phyloP scores from a whole-genome alignment of 306 rosid species.

The Sicyos baderoa region DNA sequence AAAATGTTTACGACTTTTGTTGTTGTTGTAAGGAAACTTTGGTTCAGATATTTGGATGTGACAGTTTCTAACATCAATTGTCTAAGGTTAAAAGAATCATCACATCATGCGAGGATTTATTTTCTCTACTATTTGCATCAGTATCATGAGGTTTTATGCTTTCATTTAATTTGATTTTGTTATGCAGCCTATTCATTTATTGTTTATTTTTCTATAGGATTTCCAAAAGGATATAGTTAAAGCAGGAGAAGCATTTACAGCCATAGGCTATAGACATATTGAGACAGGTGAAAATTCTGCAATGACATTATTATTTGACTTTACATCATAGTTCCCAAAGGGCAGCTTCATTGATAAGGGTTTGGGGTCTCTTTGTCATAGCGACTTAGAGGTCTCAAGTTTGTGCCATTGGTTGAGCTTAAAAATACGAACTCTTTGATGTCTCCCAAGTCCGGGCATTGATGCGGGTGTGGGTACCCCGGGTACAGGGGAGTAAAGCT shows the following conservation, averaged over 20 bases:
- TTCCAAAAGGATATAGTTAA: constrained; percentile 81
- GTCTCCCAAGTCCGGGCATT: too few species aligned
- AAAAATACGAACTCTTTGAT: too few species aligned
- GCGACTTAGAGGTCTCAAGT: too few species aligned
- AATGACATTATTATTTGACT: constrained; percentile 11
- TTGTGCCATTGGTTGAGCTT: too few species aligned
- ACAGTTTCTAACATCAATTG: background rate
- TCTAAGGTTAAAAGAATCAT: background rate
- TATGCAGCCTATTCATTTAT: background rate
- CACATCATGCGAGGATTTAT: background rate
- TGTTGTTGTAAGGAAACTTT: background rate
- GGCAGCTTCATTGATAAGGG: too few species aligned
- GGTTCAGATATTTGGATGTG: background rate
- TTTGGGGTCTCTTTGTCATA: too few species aligned
- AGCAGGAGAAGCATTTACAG: constrained; percentile 81
- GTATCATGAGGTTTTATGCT: background rate
- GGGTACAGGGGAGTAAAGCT: too few species aligned
- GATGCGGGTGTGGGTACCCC: too few species aligned
- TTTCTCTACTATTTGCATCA: background rate
- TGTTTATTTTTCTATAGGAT: constrained; percentile 45
- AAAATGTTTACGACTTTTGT: background rate
- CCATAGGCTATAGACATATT: constrained; percentile 72
- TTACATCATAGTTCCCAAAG: background rate
- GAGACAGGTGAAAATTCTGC: constrained; percentile 70
- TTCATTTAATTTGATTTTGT: background rate